Conservation (phyloP, 306 rosid genomes). For the Amphicarpaea edgeworthii region DNA sequence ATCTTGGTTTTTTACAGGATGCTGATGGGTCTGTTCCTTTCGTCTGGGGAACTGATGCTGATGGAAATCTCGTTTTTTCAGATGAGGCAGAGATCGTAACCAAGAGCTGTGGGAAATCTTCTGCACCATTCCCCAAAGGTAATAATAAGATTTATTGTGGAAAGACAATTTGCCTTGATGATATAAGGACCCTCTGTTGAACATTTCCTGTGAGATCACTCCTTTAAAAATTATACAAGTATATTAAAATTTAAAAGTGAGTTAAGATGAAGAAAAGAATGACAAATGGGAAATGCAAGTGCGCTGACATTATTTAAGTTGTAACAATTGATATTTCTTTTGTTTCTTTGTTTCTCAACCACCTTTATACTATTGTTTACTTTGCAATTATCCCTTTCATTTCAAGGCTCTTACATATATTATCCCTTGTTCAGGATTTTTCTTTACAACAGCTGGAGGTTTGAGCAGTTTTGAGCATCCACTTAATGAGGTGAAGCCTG, state of each 20-base stretch:
- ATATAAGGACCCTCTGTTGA: not conserved
- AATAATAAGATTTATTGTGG: constrained; percentile 33
- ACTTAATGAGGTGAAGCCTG: constrained; percentile 83
- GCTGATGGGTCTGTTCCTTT: constrained; percentile 87
- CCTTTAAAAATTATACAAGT: not conserved
- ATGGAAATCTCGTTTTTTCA: constrained; percentile 81
- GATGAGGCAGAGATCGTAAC: constrained; percentile 71
- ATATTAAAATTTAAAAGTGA: not conserved
- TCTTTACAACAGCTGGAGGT: constrained; percentile 87
- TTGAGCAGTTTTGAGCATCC: constrained; percentile 97
- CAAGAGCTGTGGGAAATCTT: constrained; percentile 91
- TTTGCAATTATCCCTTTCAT: constrained; percentile 23
- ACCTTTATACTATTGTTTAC: constrained; percentile 17
- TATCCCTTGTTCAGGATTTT: constrained; percentile 65
- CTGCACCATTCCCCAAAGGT: constrained; percentile 98
- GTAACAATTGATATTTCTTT: constrained; percentile 11
- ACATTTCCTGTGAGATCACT: constrained; percentile 18
- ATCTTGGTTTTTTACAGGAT: constrained; percentile 60
- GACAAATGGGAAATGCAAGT: constrained; percentile 25
- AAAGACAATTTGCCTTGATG: constrained; percentile 10
- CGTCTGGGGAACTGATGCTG: constrained; percentile 96
- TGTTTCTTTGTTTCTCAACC: constrained; percentile 16
- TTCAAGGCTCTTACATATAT: constrained; percentile 34
- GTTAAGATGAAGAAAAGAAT: constrained; percentile 27
- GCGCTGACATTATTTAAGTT: not conserved